phyloP scores from a whole-genome alignment of 2,329 filamentous ascomycete genomes.

The Xylaria polymorpha region DNA sequence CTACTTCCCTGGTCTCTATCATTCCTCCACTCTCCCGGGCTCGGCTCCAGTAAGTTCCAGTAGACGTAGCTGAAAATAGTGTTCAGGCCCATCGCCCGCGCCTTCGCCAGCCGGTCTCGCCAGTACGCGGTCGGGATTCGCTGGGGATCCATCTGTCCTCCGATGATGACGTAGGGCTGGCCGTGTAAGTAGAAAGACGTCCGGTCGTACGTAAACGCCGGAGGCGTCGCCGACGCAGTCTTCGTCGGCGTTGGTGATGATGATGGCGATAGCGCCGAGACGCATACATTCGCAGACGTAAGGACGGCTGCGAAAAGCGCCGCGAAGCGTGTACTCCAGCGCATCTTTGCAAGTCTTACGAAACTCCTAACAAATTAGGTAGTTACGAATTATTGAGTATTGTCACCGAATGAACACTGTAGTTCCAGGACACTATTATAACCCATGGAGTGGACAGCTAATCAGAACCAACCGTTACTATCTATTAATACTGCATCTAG shows the following conservation, averaged over 20 bases:
- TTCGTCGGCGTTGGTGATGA: slow-evolving; percentile 8
- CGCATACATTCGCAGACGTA: not conserved
- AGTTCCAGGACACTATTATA: not conserved
- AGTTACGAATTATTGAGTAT: too few species aligned
- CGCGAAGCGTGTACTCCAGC: slow-evolving; percentile 14
- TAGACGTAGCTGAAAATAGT: slow-evolving; percentile 64
- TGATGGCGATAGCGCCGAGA: slow-evolving; percentile 21
- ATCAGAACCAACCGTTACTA: not conserved
- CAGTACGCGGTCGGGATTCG: slow-evolving; percentile 61
- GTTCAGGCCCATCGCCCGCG: slow-evolving; percentile 61
- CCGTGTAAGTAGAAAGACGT: slow-evolving; percentile 56
- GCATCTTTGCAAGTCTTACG: slow-evolving; percentile 20
- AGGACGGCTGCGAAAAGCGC: slow-evolving; percentile 11
- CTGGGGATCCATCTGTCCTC: slow-evolving; percentile 64
- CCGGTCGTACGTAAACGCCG: slow-evolving; percentile 55
- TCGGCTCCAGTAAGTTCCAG: slow-evolving; percentile 62
- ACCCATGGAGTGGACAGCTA: not conserved
- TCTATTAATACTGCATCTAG: not conserved
- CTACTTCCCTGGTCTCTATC: slow-evolving; percentile 38
- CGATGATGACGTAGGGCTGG: slow-evolving; percentile 56
- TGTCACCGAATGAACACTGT: not conserved
- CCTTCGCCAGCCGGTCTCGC: slow-evolving; percentile 58
- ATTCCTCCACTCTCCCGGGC: slow-evolving; percentile 53
- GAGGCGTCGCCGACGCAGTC: slow-evolving; percentile 18
- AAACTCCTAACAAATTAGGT: not conserved